These are phyloP conservation scores for Aegilops tauschii DNA, from an alignment of 176 grass and related monocot genomes.

Conservation along the genomic window DNA sequence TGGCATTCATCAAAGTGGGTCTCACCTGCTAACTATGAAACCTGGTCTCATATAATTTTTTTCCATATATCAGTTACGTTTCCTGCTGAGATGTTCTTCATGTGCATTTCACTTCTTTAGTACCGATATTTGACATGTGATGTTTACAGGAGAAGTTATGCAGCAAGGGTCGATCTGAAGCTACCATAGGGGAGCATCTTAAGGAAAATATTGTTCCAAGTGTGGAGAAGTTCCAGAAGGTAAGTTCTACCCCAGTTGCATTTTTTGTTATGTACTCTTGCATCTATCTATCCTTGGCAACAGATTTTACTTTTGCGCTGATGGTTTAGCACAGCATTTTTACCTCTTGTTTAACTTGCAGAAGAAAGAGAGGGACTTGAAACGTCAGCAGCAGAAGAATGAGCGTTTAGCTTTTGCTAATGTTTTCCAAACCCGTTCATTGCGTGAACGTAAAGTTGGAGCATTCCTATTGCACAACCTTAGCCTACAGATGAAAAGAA, in stretches of 20 bases:
- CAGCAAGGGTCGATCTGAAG: constrained; percentile 48
- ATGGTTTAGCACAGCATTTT: constrained; percentile 25
- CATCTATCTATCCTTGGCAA: constrained; percentile 24
- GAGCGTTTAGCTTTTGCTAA: constrained; percentile 50
- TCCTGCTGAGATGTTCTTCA: constrained; percentile 17
- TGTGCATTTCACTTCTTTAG: constrained; percentile 5
- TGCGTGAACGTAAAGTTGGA: constrained; percentile 51
- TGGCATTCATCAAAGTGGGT: too few relatives aligned
- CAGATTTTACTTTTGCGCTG: constrained; percentile 12
- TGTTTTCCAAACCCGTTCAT: constrained; percentile 39
- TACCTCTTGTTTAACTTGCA: constrained; percentile 31
- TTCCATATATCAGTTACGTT: constrained; percentile 32
- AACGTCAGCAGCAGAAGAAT: constrained; percentile 68
- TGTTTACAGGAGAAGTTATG: constrained; percentile 65
- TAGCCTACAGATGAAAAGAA: background rate
- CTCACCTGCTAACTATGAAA: too few relatives aligned
- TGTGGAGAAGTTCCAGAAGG: constrained; percentile 74
- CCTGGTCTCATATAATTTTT: too few relatives aligned
- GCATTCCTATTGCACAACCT: constrained; percentile 23
- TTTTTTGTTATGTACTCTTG: background rate
- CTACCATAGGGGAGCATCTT: constrained; percentile 51
- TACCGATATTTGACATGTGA: constrained; percentile 23
- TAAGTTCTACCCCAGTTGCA: constrained; percentile 26
- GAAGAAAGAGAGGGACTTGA: constrained; percentile 71
- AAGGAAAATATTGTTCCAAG: constrained; percentile 58